These are phyloP conservation scores for Pinus tabuliformis DNA, from an alignment of 75 land plant species.

Conservation along the genomic window DNA sequence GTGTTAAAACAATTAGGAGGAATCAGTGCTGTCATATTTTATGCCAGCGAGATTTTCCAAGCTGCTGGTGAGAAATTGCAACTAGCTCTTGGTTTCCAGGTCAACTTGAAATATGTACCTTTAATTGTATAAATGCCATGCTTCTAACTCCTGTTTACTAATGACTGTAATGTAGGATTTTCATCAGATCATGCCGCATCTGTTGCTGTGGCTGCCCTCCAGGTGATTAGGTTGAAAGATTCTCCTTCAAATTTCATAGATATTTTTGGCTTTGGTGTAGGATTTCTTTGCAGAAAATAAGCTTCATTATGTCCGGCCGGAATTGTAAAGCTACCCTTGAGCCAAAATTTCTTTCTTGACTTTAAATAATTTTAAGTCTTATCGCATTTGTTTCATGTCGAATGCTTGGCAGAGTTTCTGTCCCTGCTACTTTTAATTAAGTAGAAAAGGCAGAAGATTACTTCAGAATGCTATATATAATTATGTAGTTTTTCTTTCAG, in stretches of 20 bases:
- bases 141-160: neutral
- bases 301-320: too few species aligned
- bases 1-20: conserved; percentile 25
- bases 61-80: conserved; percentile 25
- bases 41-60: conserved; percentile 20
- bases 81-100: neutral
- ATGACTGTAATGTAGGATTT: conserved; percentile 14
- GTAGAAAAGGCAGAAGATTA: neutral
- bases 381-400: neutral
- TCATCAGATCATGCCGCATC: conserved; percentile 13
- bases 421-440: too few species aligned
- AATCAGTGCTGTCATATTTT: conserved; percentile 31
- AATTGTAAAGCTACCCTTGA: neutral
- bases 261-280: neutral
- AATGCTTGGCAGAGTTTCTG: too few species aligned
- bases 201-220: conserved; percentile 14
- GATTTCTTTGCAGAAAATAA: too few species aligned
- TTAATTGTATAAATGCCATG: too few species aligned
- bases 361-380: neutral
- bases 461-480: neutral
- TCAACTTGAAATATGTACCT: neutral
- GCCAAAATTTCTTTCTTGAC: neutral
- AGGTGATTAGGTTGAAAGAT: conserved; percentile 7
- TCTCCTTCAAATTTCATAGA: neutral
- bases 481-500: neutral